These are phyloP conservation scores for Nemania abortiva DNA, from an alignment of 2,329 filamentous ascomycete species.

Conservation along the genomic window DNA sequence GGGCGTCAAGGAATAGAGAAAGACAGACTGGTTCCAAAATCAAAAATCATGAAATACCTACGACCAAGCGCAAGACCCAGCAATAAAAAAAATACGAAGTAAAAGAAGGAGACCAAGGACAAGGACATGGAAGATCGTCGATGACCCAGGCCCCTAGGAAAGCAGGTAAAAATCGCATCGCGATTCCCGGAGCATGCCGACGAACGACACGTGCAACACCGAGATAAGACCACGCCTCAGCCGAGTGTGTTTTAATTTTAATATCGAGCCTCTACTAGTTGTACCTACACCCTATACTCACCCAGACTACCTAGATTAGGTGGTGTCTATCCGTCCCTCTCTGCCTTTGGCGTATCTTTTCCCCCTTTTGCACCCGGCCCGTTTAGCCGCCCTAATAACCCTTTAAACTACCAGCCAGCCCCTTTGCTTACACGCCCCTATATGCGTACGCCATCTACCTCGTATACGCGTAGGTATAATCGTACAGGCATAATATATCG, in stretches of 20 bases:
- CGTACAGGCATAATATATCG: too few species aligned
- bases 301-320: too few species aligned
- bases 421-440: background rate
- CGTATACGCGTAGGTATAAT: too few species aligned
- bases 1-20: background rate
- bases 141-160: background rate
- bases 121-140: background rate
- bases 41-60: background rate
- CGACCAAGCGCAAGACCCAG: background rate
- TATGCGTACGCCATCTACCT: background rate
- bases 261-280: constrained; percentile 15
- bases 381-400: constrained; percentile 20
- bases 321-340: too few species aligned
- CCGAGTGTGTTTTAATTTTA: constrained; percentile 16
- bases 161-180: background rate
- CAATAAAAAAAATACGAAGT: background rate
- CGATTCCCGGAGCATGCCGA: constrained; percentile 19
- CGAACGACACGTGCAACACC: background rate
- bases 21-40: background rate
- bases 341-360: background rate
- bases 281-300: too few species aligned
- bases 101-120: background rate
- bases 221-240: constrained; percentile 15
- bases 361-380: constrained; percentile 10
- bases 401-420: background rate